These are phyloP conservation scores for Hemisphaericaspora lyxosophila DNA, from an alignment of 1,139 yeast species.

Conservation along the genomic window DNA sequence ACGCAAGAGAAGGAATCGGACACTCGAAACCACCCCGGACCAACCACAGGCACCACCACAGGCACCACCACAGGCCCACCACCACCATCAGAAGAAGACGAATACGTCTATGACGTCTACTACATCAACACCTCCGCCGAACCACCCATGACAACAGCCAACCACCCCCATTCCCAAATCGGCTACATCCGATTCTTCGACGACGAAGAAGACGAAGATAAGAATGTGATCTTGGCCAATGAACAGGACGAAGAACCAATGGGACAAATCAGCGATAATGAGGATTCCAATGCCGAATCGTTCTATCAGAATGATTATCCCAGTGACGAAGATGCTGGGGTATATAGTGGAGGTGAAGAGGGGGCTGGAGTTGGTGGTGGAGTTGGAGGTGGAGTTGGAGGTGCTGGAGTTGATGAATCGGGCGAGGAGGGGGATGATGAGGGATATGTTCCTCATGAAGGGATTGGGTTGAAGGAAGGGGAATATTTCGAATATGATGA, in stretches of 20 bases:
- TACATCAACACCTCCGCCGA: constrained; percentile 31
- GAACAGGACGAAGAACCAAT: constrained; percentile 50
- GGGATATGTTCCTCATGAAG: constrained; percentile 37
- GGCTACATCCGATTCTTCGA: constrained; percentile 71
- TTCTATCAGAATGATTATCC: constrained; percentile 94
- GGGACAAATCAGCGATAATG: constrained; percentile 32
- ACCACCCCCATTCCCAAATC: constrained; percentile 50
- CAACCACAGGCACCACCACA: too few species aligned
- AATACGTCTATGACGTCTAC: constrained; percentile 86
- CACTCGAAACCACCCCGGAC: constrained; percentile 2
- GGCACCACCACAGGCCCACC: too few species aligned
- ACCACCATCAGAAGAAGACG: constrained; percentile 16
- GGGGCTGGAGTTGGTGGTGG: constrained; percentile 1
- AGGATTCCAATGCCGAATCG: constrained; percentile 70
- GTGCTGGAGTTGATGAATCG: constrained; percentile 16
- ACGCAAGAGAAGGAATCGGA: constrained; percentile 9
- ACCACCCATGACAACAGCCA: constrained; percentile 53
- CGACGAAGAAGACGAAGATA: constrained; percentile 52
- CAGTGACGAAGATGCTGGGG: constrained; percentile 76
- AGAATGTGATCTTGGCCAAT: constrained; percentile 32
- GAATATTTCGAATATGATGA: constrained; percentile 17
- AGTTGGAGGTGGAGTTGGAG: too few species aligned
- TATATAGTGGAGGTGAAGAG: constrained; percentile 23
- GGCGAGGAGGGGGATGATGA: constrained; percentile 30
- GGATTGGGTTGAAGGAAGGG: constrained; percentile 22